Conservation (phyloP, 805 yeast species). For the Henningerozyma blattae region DNA sequence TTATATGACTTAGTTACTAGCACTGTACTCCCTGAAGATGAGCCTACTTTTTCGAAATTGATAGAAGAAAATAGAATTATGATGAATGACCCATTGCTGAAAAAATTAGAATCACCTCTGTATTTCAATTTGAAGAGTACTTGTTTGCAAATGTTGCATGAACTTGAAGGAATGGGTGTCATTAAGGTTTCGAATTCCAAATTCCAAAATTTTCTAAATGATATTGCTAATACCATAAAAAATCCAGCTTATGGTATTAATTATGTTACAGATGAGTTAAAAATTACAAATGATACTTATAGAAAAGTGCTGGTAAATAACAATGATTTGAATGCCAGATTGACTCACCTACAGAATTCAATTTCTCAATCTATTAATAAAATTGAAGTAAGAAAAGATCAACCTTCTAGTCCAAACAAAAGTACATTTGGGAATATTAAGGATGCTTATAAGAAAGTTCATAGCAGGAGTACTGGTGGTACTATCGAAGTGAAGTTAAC, state of each 20-base stretch:
- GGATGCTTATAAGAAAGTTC: conserved; percentile 27
- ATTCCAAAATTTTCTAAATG: conserved; percentile 70
- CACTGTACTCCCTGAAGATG: conserved; percentile 40
- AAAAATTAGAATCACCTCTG: conserved; percentile 34
- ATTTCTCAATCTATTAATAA: conserved; percentile 30
- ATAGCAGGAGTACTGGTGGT: conserved; percentile 13
- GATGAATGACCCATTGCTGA: conserved; percentile 27
- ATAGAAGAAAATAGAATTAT: conserved; percentile 31
- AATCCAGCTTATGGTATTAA: conserved; percentile 41
- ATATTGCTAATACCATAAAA: conserved; percentile 69
- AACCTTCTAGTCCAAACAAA: background rate
- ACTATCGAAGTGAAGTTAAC: conserved; percentile 37
- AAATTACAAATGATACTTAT: conserved; percentile 33
- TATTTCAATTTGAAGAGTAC: conserved; percentile 70
- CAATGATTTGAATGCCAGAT: conserved; percentile 28
- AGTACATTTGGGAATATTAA: conserved; percentile 28
- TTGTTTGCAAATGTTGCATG: conserved; percentile 63
- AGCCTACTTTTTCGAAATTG: conserved; percentile 45
- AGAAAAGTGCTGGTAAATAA: conserved; percentile 35
- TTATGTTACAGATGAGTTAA: conserved; percentile 35
- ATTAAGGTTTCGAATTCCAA: conserved; percentile 51
- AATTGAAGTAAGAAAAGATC: background rate
- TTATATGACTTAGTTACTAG: conserved; percentile 39
- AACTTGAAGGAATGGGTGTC: conserved; percentile 56
- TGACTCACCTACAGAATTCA: conserved; percentile 32